Base-by-base conservation (phyloP, 257 asterid species). In the Eustoma russellianum region DNA sequence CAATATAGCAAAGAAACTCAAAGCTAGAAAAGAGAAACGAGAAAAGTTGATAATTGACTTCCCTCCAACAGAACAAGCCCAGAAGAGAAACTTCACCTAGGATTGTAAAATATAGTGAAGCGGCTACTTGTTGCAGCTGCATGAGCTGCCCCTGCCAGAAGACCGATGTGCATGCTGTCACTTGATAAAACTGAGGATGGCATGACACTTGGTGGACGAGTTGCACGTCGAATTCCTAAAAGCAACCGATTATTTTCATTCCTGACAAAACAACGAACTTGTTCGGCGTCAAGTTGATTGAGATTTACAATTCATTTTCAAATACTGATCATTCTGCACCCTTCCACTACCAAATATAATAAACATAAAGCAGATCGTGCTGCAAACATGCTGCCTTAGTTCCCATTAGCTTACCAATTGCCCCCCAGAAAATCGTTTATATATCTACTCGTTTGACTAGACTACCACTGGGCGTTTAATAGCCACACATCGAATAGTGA, bases 141-240 rank as follows among this genome's bases (percentile, higher is more conserved):
- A 79, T 85, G 95, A 64, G 97, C 88, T 48, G 97, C 95, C n/a
- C 95, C 97, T 60, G 97, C 95, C 59, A 88, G 95, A 67, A 88
- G 94, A 59, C 97, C 97, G 45, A 88, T 88, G 75, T 88, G 97
- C 94, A 85, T 88, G 79, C 97, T 88, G 66, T 88, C 95, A 63
- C 95, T 88, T 41, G 97, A 88, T 62, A 88, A 64, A 67, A 88
- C 94, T 1, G 95, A 88, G 15, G 95, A 88, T 45, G 97, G 97
- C 95, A 88, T 82, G 50, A 82, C 81, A 34, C 91, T 77, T 71
- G 85, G 97, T 53, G 95, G 79, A 61, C 97, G 86, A 80, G 57
- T 82, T 41, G 97, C 94, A 56, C 77, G 94, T 17, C 97, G 81
- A 65, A 88, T 88, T 61, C 97, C 97, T 82, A 88, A 69, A 58